Evolutionary conservation across 805 yeast genomes (phyloP).

Genomic region (Saturnispora mendoncae): DNA sequence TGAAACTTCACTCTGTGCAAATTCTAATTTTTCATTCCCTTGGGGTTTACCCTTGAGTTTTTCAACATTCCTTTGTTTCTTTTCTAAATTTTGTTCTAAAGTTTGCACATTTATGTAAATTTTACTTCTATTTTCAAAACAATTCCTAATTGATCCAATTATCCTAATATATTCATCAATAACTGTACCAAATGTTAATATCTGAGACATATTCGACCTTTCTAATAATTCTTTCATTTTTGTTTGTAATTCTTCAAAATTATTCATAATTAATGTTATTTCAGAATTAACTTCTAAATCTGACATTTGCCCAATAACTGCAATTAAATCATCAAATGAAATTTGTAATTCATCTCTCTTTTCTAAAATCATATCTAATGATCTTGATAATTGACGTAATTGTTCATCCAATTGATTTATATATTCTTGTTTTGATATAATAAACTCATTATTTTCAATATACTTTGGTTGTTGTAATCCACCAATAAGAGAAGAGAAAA

Average conservation of each 20-base stretch:
- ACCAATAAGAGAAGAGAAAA: constrained; percentile 55
- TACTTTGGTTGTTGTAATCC: constrained; percentile 55
- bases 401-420: constrained; percentile 67
- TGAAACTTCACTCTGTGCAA: constrained; percentile 50
- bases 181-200: constrained; percentile 76
- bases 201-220: constrained; percentile 75
- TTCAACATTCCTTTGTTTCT: constrained; percentile 37
- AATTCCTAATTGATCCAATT: constrained; percentile 63
- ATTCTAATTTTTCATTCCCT: constrained; percentile 49
- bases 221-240: constrained; percentile 66
- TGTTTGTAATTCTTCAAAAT: constrained; percentile 64
- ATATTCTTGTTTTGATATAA: constrained; percentile 57
- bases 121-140: constrained; percentile 67
- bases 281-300: constrained; percentile 65
- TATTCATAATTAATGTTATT: constrained; percentile 52
- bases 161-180: constrained; percentile 80
- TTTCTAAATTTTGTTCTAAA: constrained; percentile 35
- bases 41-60: constrained; percentile 36
- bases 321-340: constrained; percentile 57
- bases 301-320: constrained; percentile 48
- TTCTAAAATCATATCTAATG: constrained; percentile 62
- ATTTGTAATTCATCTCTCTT: constrained; percentile 69
- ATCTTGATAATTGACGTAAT: constrained; percentile 56
- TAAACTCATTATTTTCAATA: constrained; percentile 72
- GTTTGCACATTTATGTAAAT: constrained; percentile 37